phyloP scores from a whole-genome alignment of 352 stramenopile genomes.

The Phytopythium litorale region DNA sequence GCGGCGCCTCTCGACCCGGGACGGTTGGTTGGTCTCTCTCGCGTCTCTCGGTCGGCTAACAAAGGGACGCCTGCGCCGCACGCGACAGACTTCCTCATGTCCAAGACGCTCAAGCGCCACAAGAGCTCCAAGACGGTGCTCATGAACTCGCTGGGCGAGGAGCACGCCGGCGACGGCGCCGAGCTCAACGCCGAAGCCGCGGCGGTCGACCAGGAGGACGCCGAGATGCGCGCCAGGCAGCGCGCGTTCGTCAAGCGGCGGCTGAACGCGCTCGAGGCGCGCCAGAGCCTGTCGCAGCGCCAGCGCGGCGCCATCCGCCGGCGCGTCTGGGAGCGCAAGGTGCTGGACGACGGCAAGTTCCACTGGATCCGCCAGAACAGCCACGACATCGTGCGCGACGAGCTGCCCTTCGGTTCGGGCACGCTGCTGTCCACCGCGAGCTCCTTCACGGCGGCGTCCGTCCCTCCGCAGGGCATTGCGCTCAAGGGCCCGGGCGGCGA shows the following conservation, averaged over 20 bases:
- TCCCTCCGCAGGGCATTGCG: slow-evolving; percentile 8
- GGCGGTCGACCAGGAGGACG: slow-evolving; percentile 20
- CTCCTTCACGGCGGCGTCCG: slow-evolving; percentile 11
- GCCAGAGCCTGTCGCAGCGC: slow-evolving; percentile 61
- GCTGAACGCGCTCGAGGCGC: slow-evolving; percentile 57
- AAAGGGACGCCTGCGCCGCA: too few species aligned
- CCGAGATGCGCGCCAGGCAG: slow-evolving; percentile 37
- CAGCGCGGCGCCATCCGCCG: slow-evolving; percentile 65
- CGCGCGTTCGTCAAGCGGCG: slow-evolving; percentile 65
- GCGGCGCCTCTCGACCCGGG: too few species aligned
- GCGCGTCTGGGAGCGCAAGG: slow-evolving; percentile 60
- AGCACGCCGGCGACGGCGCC: slow-evolving; percentile 13
- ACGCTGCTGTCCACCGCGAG: slow-evolving; percentile 14
- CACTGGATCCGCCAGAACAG: slow-evolving; percentile 70
- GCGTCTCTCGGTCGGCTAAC: too few species aligned
- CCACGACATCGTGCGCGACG: slow-evolving; percentile 29
- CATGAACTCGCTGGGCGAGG: slow-evolving; percentile 15
- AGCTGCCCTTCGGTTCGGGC: slow-evolving; percentile 14
- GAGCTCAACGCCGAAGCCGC: slow-evolving; percentile 6
- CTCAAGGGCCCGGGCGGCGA: slow-evolving; percentile 39
- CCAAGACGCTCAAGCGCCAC: slow-evolving; percentile 25
- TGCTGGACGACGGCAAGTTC: slow-evolving; percentile 59
- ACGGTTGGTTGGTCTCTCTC: background rate
- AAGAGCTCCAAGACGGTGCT: slow-evolving; percentile 59
- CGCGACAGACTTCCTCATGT: background rate